phyloP scores from a whole-genome alignment of 345 rosid genomes.

The Kernera saxatilis region DNA sequence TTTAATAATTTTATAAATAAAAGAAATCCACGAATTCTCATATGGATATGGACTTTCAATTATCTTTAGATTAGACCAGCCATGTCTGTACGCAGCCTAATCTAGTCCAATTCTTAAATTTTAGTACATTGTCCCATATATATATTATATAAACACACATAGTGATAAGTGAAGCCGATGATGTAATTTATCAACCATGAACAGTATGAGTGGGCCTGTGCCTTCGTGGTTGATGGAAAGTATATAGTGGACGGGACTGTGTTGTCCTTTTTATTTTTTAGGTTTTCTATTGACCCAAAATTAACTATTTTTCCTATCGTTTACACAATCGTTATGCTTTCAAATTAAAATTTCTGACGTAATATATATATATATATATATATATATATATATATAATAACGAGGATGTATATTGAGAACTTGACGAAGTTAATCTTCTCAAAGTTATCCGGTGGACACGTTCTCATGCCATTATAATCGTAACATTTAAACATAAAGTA shows the following conservation, averaged over 20 bases:
- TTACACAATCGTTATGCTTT: conserved; percentile 18
- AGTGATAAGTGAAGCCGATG: background rate
- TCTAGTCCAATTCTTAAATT: background rate
- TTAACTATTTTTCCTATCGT: conserved; percentile 1
- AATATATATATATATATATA: no score
- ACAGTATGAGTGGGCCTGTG: conserved; percentile 16
- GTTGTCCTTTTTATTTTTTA: conserved; percentile 8
- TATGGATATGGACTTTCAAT: background rate
- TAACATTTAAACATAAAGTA: background rate
- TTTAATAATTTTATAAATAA: background rate
- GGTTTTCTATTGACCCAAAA: conserved; percentile 7
- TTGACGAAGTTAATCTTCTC: background rate
- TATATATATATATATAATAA: no score
- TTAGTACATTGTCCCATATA: background rate
- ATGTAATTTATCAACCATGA: conserved; percentile 5
- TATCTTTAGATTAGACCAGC: background rate
- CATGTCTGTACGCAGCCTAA: background rate
- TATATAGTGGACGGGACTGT: conserved; percentile 26
- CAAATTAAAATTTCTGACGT: background rate
- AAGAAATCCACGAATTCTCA: background rate
- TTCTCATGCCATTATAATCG: background rate
- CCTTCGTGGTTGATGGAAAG: conserved; percentile 11
- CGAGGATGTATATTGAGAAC: background rate
- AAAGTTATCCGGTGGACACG: background rate
- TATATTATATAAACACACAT: background rate